phyloP scores from a whole-genome alignment of 2,329 filamentous ascomycete genomes.

The Sporothrix sp. region DNA sequence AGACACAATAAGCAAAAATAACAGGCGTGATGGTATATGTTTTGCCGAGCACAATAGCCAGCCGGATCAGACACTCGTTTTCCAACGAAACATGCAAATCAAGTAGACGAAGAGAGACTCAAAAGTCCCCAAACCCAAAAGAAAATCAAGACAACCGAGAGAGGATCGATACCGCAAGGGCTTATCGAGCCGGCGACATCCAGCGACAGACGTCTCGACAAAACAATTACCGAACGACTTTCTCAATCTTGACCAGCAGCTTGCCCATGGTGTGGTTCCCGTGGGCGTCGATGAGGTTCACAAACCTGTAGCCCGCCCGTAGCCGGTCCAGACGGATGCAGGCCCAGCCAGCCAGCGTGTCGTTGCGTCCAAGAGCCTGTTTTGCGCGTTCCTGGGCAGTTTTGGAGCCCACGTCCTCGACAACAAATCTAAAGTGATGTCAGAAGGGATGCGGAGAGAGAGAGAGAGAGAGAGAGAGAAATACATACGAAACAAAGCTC shows the following conservation, averaged over 20 bases:
- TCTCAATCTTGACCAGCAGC: constrained; percentile 44
- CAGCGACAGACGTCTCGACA: background rate
- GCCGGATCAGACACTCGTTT: too few species aligned
- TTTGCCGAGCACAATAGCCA: too few species aligned
- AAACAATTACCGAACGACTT: constrained; percentile 27
- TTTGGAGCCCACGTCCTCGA: constrained; percentile 39
- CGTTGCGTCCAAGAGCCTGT: constrained; percentile 11
- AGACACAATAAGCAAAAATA: too few species aligned
- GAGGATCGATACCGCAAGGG: too few species aligned
- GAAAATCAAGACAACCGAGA: background rate
- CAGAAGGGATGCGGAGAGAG: constrained; percentile 8
- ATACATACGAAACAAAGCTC: constrained; percentile 60
- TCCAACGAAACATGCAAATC: background rate
- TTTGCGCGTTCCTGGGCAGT: constrained; percentile 25
- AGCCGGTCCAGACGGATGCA: constrained; percentile 52
- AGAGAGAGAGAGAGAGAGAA: constrained; percentile 9
- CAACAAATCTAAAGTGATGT: constrained; percentile 36
- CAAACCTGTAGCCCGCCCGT: constrained; percentile 44
- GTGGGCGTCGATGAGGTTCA: constrained; percentile 38
- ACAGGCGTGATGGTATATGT: too few species aligned
- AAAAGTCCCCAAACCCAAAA: background rate
- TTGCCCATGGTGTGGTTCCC: constrained; percentile 37
- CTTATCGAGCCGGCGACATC: too few species aligned
- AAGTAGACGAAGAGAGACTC: background rate
- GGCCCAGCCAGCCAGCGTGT: constrained; percentile 41